A percentile compares a stretch with the other conserved stretches of the same genome.
phyloP scores from a whole-genome alignment of 2,329 filamentous ascomycete genomes.

The Penicillium brevicompactum region DNA sequence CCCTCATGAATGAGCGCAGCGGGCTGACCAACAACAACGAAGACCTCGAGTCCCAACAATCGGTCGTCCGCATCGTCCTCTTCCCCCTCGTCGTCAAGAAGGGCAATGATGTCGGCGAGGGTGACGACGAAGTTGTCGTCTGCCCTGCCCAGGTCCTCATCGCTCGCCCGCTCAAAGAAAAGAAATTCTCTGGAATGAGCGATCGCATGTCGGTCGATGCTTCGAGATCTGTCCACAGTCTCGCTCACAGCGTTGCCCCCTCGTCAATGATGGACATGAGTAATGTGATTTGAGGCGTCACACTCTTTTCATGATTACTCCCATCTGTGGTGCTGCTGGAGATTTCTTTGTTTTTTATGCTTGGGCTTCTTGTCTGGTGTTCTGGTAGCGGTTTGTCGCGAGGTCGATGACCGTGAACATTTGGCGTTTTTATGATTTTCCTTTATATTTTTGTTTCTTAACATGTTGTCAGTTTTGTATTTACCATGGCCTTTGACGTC shows the following conservation, averaged over 20 bases:
- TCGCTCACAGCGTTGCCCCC: constrained; percentile 45
- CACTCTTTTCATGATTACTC: constrained; percentile 31
- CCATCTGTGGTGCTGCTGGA: constrained; percentile 5
- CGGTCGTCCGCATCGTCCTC: constrained; percentile 85
- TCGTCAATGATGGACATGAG: constrained; percentile 48
- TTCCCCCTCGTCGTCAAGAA: constrained; percentile 97
- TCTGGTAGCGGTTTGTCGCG: constrained; percentile 9
- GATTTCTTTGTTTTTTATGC: constrained; percentile 2
- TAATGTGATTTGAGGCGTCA: constrained; percentile 49
- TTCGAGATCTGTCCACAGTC: constrained; percentile 43
- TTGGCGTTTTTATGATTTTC: constrained; percentile 15
- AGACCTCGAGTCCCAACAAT: constrained; percentile 73
- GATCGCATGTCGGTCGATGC: constrained; percentile 47
- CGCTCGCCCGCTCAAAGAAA: constrained; percentile 54
- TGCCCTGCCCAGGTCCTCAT: constrained; percentile 93
- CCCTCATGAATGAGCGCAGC: constrained; percentile 91
- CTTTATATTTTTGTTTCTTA: constrained; percentile 16
- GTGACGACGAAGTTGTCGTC: constrained; percentile 93
- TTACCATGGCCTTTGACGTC: constrained; percentile 30
- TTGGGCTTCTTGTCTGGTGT: not conserved
- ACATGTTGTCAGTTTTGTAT: constrained; percentile 23
- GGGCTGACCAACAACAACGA: constrained; percentile 72
- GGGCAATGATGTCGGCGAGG: constrained; percentile 82
- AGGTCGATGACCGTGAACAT: constrained; percentile 6
- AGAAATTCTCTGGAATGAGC: constrained; percentile 39